A percentile compares a stretch with the other conserved stretches of the same genome.
Evolutionary conservation across 148 eudicot genomes (phyloP).

Genomic region (Diospyros lotus): DNA sequence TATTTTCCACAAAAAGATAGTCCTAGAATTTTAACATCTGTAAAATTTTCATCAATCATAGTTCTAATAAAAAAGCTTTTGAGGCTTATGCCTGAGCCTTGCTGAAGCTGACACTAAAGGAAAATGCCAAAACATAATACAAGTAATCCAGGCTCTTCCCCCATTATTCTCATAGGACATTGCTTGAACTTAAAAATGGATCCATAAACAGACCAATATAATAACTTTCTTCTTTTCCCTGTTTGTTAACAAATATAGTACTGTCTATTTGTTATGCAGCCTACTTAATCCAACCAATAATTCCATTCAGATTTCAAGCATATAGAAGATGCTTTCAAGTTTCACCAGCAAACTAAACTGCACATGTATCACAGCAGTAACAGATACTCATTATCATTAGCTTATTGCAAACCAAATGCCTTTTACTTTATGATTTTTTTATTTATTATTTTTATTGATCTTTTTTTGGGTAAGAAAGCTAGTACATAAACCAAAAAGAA

Average conservation of each 20-base stretch:
- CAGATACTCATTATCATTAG: too few species aligned
- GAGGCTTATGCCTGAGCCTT: conserved; percentile 3
- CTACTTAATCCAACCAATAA: neutral
- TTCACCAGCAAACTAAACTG: too few species aligned
- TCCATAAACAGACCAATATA: neutral
- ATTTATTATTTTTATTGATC: too few species aligned
- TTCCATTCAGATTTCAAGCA: neutral
- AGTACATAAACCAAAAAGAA: too few species aligned
- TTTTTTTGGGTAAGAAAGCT: too few species aligned
- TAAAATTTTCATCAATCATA: neutral
- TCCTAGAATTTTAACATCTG: conserved; percentile 4
- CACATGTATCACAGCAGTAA: neutral
- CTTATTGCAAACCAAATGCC: too few species aligned
- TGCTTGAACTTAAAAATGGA: neutral
- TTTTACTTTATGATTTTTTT: too few species aligned
- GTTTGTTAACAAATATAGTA: neutral
- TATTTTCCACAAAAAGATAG: neutral
- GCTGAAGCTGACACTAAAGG: neutral
- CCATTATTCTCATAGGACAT: neutral
- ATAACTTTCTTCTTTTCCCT: neutral
- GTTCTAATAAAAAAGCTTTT: neutral
- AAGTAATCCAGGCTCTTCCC: neutral
- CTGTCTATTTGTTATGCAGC: neutral
- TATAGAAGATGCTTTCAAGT: too few species aligned
- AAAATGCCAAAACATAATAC: neutral